Base-by-base conservation (phyloP, 2,329 filamentous ascomycete species). In the Ceratocystis diversiconidia region DNA sequence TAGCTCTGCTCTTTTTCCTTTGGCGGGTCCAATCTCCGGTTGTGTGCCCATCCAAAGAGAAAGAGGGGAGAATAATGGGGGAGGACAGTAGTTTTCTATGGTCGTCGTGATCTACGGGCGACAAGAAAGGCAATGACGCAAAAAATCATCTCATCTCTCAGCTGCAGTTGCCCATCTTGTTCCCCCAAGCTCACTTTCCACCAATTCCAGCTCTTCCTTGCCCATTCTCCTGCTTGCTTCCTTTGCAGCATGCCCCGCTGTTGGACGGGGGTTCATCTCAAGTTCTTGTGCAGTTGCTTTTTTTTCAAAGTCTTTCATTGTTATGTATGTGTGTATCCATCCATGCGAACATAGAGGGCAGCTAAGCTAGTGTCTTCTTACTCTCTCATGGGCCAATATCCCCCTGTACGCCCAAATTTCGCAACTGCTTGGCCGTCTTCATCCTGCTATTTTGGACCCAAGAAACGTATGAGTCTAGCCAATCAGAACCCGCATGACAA, bases 81-180 rank as follows among this genome's bases (percentile, higher is more conserved):
- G 12, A 15, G 10, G 36, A 8, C 48, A 22, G 22, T 5, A 2
- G n/a, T 8, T 22, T 8, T 36, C n/a, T n/a, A 32, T 19, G 28
- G 55, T 19, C 12, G 55, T 32, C 17, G 55, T 36, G 61, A 62
- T 62, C 17, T 62, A 48, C 43, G 41, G 59, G 36, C 43, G 30
- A 15, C 60, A 28, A 62, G 8, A 25, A 22, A 62, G 25, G 43
- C 25, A 30, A 28, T 43, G 36, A 28, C 43, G 36, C 36, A 48
- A 22, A 62, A 62, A 22, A 22, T 62, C 61, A 62, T 62, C 43
- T 62, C 61, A 30, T 25, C 6, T 48, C 10, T 62, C 36, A 5
- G 3, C 36, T 46, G 36, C 48, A 59, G 30, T 59, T 59, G 28
- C 55, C 36, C 36, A 7, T 59, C 6, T 59, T 57, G 25, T n/a